Conservation (phyloP, 2,329 filamentous ascomycete genomes). For the Paraphaeosphaeria sporulosa region DNA sequence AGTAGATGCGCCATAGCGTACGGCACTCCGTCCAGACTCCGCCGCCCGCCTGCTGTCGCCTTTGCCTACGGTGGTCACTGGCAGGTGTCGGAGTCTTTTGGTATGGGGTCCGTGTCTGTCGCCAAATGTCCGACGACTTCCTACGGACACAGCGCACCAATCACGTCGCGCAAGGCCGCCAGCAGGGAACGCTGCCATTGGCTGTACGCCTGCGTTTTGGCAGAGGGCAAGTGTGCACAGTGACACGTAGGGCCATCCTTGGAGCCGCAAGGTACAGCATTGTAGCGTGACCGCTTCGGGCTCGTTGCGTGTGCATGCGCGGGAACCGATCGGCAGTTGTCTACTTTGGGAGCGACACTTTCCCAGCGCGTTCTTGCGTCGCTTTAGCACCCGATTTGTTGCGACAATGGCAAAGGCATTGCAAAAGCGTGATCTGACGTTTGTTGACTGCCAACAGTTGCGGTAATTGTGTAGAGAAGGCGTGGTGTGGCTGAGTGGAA, state of each 20-base stretch:
- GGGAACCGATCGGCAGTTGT: background rate
- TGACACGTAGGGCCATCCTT: slow-evolving; percentile 2
- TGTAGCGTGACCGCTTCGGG: background rate
- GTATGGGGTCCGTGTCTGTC: background rate
- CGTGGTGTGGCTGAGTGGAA: background rate
- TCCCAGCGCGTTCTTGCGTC: background rate
- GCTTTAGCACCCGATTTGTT: background rate
- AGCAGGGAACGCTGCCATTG: background rate
- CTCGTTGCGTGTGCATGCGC: background rate
- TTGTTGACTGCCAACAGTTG: background rate
- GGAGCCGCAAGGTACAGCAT: slow-evolving; percentile 8
- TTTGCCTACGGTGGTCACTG: background rate
- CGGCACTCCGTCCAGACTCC: slow-evolving; percentile 1
- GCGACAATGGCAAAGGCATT: background rate
- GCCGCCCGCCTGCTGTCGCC: background rate
- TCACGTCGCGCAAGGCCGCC: slow-evolving; percentile 3
- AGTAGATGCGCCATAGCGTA: background rate
- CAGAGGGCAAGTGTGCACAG: slow-evolving; percentile 5
- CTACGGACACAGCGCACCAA: slow-evolving; percentile 9
- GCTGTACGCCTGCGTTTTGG: background rate
- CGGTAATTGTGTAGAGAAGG: background rate
- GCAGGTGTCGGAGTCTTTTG: slow-evolving; percentile 6
- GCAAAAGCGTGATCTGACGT: background rate
- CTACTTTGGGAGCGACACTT: background rate
- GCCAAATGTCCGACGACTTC: slow-evolving; percentile 11